Evolutionary conservation across 2,329 filamentous ascomycete genomes (phyloP).

Genomic region (Myriangium duriaei): DNA sequence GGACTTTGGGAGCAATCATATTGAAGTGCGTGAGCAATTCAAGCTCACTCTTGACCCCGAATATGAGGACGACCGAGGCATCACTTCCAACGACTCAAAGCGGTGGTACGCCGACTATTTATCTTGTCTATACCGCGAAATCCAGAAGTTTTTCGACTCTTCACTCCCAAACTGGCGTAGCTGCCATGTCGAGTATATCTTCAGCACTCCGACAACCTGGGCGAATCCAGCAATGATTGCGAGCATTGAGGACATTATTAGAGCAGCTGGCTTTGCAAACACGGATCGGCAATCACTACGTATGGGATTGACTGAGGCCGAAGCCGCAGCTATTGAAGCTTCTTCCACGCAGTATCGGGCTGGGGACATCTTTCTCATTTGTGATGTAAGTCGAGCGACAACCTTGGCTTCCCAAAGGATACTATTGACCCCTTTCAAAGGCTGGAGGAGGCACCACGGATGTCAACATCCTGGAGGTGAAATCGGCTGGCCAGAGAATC

Average conservation of each 20-base stretch:
- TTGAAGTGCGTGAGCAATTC: conserved; percentile 8
- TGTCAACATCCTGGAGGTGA: conserved; percentile 13
- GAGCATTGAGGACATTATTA: conserved; percentile 12
- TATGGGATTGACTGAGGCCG: conserved; percentile 14
- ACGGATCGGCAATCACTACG: conserved; percentile 4
- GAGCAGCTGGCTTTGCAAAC: conserved; percentile 9
- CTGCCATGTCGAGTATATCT: conserved; percentile 13
- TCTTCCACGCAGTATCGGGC: conserved; percentile 10
- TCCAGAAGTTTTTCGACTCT: conserved; percentile 9
- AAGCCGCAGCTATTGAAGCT: conserved; percentile 14
- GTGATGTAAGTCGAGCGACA: conserved; percentile 10
- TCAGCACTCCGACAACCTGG: conserved; percentile 15
- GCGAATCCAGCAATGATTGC: conserved; percentile 14
- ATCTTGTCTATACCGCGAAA: conserved; percentile 7
- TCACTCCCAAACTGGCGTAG: conserved; percentile 4
- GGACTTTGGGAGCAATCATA: not conserved
- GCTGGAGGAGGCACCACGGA: conserved; percentile 16
- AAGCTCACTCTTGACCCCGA: conserved; percentile 8
- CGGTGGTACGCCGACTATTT: conserved; percentile 14
- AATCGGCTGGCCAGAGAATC: conserved; percentile 4
- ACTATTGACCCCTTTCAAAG: conserved; percentile 3
- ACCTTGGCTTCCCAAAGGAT: not conserved
- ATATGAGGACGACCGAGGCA: conserved; percentile 9
- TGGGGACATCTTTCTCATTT: conserved; percentile 14
- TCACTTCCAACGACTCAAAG: conserved; percentile 1